Conservation (phyloP, 1,284 basidiomycete genomes). For the Sporisorium scitamineum region DNA sequence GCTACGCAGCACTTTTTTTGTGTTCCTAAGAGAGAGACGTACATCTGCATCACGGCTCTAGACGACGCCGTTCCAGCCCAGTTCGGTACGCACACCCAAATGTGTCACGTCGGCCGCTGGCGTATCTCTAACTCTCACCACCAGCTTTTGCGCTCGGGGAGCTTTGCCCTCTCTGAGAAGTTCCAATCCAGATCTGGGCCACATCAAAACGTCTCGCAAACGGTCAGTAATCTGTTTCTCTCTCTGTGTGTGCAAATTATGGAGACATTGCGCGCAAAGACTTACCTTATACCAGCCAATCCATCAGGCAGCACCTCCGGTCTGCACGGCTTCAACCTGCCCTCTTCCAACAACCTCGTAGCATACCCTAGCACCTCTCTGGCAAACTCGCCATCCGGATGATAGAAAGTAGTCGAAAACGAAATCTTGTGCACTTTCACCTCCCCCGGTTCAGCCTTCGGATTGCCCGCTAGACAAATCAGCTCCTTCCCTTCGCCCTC, state of each 20-base stretch:
- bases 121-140: slow-evolving; percentile 53
- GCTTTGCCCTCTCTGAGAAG: slow-evolving; percentile 51
- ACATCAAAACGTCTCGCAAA: background rate
- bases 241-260: too few relatives aligned
- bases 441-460: slow-evolving; percentile 24
- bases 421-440: slow-evolving; percentile 55
- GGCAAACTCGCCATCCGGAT: slow-evolving; percentile 39
- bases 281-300: slow-evolving; percentile 55
- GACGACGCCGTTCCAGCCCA: slow-evolving; percentile 61
- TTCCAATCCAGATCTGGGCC: slow-evolving; percentile 51
- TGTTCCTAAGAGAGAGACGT: background rate
- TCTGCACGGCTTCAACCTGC: slow-evolving; percentile 33
- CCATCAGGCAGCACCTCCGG: slow-evolving; percentile 54
- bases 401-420: slow-evolving; percentile 63
- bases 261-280: background rate
- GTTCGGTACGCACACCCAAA: slow-evolving; percentile 51
- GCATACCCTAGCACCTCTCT: slow-evolving; percentile 13
- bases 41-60: background rate
- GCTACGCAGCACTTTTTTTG: background rate
- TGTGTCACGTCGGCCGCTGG: slow-evolving; percentile 55
- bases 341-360: slow-evolving; percentile 18
- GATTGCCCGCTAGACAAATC: slow-evolving; percentile 59
- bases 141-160: slow-evolving; percentile 58
- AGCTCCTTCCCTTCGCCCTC: slow-evolving; percentile 20
- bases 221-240: background rate